These are phyloP conservation scores for Candida maesae DNA, from an alignment of 805 yeast genomes.

Conservation along the genomic window DNA sequence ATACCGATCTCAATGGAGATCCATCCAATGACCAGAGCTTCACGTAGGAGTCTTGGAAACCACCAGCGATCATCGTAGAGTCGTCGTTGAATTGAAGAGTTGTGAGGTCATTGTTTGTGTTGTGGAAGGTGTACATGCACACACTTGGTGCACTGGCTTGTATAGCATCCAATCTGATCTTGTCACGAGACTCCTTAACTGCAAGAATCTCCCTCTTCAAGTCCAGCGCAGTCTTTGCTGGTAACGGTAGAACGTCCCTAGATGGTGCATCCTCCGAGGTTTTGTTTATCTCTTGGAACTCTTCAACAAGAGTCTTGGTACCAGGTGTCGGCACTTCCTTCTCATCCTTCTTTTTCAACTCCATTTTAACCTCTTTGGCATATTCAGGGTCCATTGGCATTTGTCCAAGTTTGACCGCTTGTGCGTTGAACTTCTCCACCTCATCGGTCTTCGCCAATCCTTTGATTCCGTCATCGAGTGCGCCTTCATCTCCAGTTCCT, in stretches of 20 bases:
- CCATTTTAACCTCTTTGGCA: conserved; percentile 78
- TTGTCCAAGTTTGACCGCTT: conserved; percentile 75
- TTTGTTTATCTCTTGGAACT: conserved; percentile 51
- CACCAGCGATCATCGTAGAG: conserved; percentile 84
- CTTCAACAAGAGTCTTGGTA: conserved; percentile 51
- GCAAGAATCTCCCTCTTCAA: conserved; percentile 72
- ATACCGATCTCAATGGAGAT: conserved; percentile 63
- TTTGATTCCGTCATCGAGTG: conserved; percentile 35
- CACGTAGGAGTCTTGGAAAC: conserved; percentile 88
- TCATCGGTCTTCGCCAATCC: conserved; percentile 34
- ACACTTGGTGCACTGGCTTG: conserved; percentile 90
- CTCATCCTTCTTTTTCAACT: conserved; percentile 75
- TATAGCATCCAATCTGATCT: conserved; percentile 60
- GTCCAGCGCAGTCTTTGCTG: conserved; percentile 76
- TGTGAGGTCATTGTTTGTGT: conserved; percentile 86
- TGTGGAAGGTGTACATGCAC: conserved; percentile 97
- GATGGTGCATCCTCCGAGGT: conserved; percentile 55
- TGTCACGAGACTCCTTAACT: conserved; percentile 78
- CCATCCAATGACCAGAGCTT: conserved; percentile 95
- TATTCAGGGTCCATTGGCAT: conserved; percentile 86
- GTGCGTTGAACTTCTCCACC: conserved; percentile 60
- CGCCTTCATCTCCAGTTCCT: conserved; percentile 30
- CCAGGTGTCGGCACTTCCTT: conserved; percentile 36
- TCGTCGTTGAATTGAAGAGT: conserved; percentile 84
- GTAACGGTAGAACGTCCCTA: conserved; percentile 76